Base-by-base conservation (phyloP, 2,329 filamentous ascomycete genomes). In the Neofusicoccum kwambonambiense region DNA sequence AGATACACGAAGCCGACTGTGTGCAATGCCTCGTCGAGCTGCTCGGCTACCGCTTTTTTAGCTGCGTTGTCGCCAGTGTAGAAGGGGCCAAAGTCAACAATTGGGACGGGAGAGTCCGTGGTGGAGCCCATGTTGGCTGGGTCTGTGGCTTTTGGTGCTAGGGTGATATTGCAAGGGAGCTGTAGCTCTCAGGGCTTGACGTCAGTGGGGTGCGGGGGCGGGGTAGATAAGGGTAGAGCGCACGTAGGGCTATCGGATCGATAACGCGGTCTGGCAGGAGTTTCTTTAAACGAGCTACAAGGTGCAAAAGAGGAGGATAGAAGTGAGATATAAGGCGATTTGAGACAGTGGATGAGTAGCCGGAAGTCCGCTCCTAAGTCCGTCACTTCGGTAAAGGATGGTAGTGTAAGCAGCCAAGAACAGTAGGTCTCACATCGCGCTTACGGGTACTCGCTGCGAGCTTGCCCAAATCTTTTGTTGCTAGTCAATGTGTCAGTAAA, bases 1-100 rank as follows among this genome's bases (percentile, higher is more conserved):
- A 81, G 69, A 65, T 80, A 79, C 42, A 80, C 78, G 65, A 81
- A 81, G 2, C 79, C 79, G 8, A 76, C 71, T 5, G 68, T 69
- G 17, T 71, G 71, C 35, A 79, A 79, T 0, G 77, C 78, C 5
- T 71, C 62, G 63, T 80, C 77, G 19, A 80, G 75, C n/a, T 76
- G 63, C 22, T 67, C 57, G 1, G 77, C 76, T 2, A 75, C 67
- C 0, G 42, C n/a, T 47, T 66, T 42, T 44, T 68, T 67, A 34
- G 71, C 70, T 22, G 65, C 65, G 15, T 52, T 35, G 4, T 39
- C 52, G 4, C 71, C 70, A n/a, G 68, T 31, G 19, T 52, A 50
- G 62, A 72, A 75, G 1, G 63, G 56, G 13, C 66, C 65, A 44
- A 76, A 75, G 61, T 76, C 72, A 12, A 77, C 68, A 15, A 75